A percentile compares a stretch with the other conserved stretches of the same genome.
These are phyloP conservation scores for Penicillium aurantiogriseum DNA, from an alignment of 2,329 filamentous ascomycete genomes.

Conservation along the genomic window DNA sequence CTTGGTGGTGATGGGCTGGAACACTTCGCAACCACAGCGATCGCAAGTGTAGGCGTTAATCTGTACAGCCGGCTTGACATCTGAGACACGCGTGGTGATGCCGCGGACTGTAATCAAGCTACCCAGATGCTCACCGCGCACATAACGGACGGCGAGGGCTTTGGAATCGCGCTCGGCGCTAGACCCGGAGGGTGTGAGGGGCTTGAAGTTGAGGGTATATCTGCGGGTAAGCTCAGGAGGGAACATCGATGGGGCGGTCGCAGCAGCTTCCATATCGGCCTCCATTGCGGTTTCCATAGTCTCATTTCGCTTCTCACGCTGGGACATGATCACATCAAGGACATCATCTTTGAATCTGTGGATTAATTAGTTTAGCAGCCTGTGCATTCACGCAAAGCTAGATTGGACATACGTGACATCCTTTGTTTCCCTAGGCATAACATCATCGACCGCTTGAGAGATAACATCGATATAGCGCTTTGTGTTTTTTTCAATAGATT, in stretches of 20 bases:
- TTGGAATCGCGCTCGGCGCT: conserved; percentile 59
- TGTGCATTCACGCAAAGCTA: neutral
- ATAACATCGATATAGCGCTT: conserved; percentile 94
- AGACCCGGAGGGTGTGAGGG: conserved; percentile 69
- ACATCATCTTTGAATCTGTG: conserved; percentile 92
- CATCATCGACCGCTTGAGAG: conserved; percentile 80
- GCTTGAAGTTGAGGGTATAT: conserved; percentile 96
- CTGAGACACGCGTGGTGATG: conserved; percentile 91
- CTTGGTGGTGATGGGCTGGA: conserved; percentile 89
- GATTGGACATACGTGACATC: conserved; percentile 66
- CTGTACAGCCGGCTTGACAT: conserved; percentile 96
- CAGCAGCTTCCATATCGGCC: conserved; percentile 61
- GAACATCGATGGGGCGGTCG: conserved; percentile 70
- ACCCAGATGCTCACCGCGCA: conserved; percentile 88
- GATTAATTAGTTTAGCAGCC: conserved; percentile 20
- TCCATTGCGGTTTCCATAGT: conserved; percentile 68
- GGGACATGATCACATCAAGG: conserved; percentile 92
- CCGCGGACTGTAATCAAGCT: conserved; percentile 90
- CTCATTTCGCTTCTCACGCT: conserved; percentile 82
- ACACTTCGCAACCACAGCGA: conserved; percentile 93
- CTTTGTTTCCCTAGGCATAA: conserved; percentile 73
- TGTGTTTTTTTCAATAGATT: conserved; percentile 85
- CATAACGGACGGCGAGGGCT: conserved; percentile 84
- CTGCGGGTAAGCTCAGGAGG: conserved; percentile 87
- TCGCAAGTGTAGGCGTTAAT: conserved; percentile 98